Conservation (phyloP, 768 basidiomycete species). For the Rhizopogon vinicolor region DNA sequence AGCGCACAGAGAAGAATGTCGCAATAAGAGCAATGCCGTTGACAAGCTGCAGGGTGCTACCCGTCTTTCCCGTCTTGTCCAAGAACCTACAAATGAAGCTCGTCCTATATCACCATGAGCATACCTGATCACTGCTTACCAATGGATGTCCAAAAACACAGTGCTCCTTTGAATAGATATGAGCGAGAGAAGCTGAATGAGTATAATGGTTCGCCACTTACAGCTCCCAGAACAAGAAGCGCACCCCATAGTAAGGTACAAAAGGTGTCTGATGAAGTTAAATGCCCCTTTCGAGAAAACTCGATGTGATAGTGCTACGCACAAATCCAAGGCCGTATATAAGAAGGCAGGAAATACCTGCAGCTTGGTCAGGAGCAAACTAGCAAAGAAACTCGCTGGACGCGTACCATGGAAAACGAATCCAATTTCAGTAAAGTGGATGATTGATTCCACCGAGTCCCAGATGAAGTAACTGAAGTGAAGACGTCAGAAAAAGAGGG, state of each 20-base stretch:
- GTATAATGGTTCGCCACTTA: constrained; percentile 27
- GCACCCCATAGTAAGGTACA: constrained; percentile 69
- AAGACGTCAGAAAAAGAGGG: background rate
- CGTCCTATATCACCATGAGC: background rate
- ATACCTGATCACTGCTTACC: constrained; percentile 39
- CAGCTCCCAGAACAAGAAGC: constrained; percentile 83
- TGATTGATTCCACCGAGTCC: constrained; percentile 69
- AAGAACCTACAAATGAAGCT: constrained; percentile 47
- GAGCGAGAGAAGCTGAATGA: constrained; percentile 3
- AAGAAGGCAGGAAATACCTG: constrained; percentile 57
- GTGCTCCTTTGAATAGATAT: constrained; percentile 50
- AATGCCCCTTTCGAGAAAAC: background rate
- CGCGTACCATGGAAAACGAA: constrained; percentile 71
- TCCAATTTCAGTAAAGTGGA: constrained; percentile 66
- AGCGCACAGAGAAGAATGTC: constrained; percentile 65
- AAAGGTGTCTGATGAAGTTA: constrained; percentile 52
- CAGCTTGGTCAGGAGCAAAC: constrained; percentile 2
- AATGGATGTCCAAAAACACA: constrained; percentile 84
- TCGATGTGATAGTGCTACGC: constrained; percentile 20
- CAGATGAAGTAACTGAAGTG: constrained; percentile 69
- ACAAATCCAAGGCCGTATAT: constrained; percentile 74
- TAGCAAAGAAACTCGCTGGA: background rate
- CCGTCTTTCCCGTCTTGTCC: constrained; percentile 73
- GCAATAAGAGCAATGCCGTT: constrained; percentile 67
- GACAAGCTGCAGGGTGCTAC: constrained; percentile 58